Evolutionary conservation across 75 land plant species (phyloP), one percentile per base, ranked within the genome.

Genomic region (Pseudotsuga menziesii): DNA sequence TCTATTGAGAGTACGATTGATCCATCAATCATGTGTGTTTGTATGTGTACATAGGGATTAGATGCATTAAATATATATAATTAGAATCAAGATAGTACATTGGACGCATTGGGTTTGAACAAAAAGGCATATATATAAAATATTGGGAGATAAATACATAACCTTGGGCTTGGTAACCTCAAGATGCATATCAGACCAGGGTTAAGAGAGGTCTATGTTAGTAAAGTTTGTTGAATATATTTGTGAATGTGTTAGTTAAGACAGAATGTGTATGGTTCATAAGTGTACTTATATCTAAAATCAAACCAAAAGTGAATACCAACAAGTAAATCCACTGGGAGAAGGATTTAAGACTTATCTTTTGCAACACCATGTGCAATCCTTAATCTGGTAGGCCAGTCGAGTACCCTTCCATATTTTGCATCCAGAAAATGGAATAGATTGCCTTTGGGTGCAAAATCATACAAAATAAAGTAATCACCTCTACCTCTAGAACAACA

Each of bases 391-490:
- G 87, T 74, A 54, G 94, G 67, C 93, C 96, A 93, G 17, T 91
- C 94, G 41, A 93, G 90, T n/a, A 85, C 74, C 61, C 69, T 77
- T 12, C 78, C 88, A 74, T 80, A 84, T 32, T 87, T 73, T 57
- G 81, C 73, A 80, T 93, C 85, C 20, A 93, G 83, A 78, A 81
- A 92, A 14, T 78, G 67, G 6, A 76, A 78, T 77, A 93, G 79
- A 44, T 82, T 91, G 22, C 94, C 96, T 75, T 91, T 91, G 26
- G 89, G 74, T 20, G 85, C 84, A 41, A 83, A 91, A 74, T 93
- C 96, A 76, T 91, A 93, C 16, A 93, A 71, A 13, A 94, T 82
- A 44, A 90, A 96, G 73, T 97, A 96, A 77, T 96, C 95, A 0
- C 89, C 90, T 44, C 97, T 80, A 0, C 89, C 92, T 59, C 77